Evolutionary conservation across 192 early-diverging fungal genomes (phyloP).

Genomic region (Helicostylum pulchrum): DNA sequence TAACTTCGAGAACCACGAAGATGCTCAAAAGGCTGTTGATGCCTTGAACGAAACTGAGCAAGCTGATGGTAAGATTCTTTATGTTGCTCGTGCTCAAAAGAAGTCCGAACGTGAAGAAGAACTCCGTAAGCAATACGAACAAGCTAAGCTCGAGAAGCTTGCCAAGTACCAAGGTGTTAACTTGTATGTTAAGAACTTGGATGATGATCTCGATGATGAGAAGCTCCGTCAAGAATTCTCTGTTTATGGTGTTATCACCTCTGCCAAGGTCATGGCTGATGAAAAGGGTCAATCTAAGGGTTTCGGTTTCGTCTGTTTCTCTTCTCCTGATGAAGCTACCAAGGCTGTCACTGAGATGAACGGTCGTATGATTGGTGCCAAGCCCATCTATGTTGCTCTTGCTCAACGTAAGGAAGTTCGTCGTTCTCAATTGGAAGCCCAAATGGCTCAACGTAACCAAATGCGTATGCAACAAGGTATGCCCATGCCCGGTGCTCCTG

Average conservation of each 20-base stretch:
- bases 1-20: slow-evolving; percentile 91
- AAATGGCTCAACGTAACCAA: slow-evolving; percentile 37
- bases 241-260: slow-evolving; percentile 93
- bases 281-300: slow-evolving; percentile 86
- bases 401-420: slow-evolving; percentile 89
- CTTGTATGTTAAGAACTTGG: slow-evolving; percentile 98
- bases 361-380: slow-evolving; percentile 73
- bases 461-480: slow-evolving; percentile 51
- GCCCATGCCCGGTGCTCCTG: slow-evolving; percentile 40
- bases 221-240: slow-evolving; percentile 95
- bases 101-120: slow-evolving; percentile 97
- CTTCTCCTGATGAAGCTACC: slow-evolving; percentile 95
- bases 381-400: slow-evolving; percentile 89
- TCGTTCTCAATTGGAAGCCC: slow-evolving; percentile 81
- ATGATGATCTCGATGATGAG: slow-evolving; percentile 95
- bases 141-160: slow-evolving; percentile 91
- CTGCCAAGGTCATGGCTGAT: slow-evolving; percentile 96
- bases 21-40: slow-evolving; percentile 83
- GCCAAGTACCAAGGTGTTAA: slow-evolving; percentile 99
- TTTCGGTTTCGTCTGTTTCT: slow-evolving; percentile 99
- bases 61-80: slow-evolving; percentile 83
- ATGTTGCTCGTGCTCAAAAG: slow-evolving; percentile 98
- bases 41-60: slow-evolving; percentile 92
- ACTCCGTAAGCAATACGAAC: slow-evolving; percentile 93
- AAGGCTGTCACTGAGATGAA: slow-evolving; percentile 98